phyloP scores from a whole-genome alignment of 495 filamentous ascomycete species.

The Annulohypoxylon stygium region DNA sequence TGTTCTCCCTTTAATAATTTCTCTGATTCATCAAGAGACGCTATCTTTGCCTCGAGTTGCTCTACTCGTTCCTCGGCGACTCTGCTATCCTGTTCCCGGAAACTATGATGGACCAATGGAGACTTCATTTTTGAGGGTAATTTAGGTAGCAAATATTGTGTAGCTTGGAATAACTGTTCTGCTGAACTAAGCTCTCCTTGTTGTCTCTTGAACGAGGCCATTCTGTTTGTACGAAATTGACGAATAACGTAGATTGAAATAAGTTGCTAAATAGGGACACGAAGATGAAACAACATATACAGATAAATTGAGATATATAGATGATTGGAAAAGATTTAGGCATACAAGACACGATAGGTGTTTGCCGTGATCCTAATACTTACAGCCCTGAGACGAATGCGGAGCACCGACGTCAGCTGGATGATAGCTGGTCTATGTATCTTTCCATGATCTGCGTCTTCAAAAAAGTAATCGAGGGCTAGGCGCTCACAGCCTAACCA shows the following conservation, averaged over 20 bases:
- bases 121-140: background rate
- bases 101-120: background rate
- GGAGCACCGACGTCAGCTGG: too few relatives aligned
- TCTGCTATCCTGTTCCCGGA: background rate
- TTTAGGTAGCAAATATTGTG: background rate
- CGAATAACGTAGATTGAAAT: background rate
- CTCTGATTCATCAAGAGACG: background rate
- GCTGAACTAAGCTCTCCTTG: background rate
- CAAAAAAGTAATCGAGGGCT: too few relatives aligned
- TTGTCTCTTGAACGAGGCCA: background rate
- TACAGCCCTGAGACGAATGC: too few relatives aligned
- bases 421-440: too few relatives aligned
- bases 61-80: background rate
- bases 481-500: too few relatives aligned
- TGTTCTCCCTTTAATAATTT: background rate
- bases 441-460: too few relatives aligned
- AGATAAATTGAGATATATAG: background rate
- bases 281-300: background rate
- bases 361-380: too few relatives aligned
- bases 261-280: background rate
- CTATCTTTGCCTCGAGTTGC: background rate
- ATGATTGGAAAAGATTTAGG: too few relatives aligned
- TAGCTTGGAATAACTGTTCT: background rate
- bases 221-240: background rate
- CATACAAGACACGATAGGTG: too few relatives aligned